Conservation (phyloP, 129 eudicot genomes). For the Chrysanthemum lavandulifolium region DNA sequence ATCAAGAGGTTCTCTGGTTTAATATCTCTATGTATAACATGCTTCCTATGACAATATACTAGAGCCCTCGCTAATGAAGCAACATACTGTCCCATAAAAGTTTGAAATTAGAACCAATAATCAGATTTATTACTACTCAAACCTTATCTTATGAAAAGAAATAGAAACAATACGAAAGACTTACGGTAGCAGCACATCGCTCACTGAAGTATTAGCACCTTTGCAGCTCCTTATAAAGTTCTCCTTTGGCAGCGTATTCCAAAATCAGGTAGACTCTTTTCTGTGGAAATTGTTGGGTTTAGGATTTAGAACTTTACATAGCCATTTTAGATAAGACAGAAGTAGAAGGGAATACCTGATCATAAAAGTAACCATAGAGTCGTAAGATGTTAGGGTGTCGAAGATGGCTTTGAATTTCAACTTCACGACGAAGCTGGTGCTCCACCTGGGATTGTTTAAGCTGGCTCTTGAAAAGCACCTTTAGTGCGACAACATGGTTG, state of each 20-base stretch:
- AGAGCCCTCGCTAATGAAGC: constrained; percentile 89
- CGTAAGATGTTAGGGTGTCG: not conserved
- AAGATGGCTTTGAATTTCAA: not conserved
- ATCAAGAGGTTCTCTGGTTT: constrained; percentile 85
- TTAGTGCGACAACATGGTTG: too few species aligned
- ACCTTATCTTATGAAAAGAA: not conserved
- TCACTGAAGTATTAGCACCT: constrained; percentile 80
- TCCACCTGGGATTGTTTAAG: too few species aligned
- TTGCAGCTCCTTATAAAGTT: constrained; percentile 83
- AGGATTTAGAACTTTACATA: not conserved
- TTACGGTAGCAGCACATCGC: constrained; percentile 76
- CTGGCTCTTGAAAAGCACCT: too few species aligned
- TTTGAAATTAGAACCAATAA: too few species aligned
- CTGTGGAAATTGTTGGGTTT: not conserved
- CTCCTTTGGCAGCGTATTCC: constrained; percentile 74
- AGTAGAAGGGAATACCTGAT: not conserved
- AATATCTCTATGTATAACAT: constrained; percentile 84
- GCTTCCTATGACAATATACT: constrained; percentile 86
- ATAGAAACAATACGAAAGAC: constrained; percentile 9
- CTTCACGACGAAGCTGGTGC: not conserved
- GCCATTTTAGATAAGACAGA: not conserved
- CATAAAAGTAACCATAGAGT: not conserved
- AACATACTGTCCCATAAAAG: constrained; percentile 45
- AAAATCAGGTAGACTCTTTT: not conserved
- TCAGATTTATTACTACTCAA: too few species aligned